A percentile compares a stretch with the other conserved stretches of the same genome.
These are phyloP conservation scores for Terana coerulea DNA, from an alignment of 768 basidiomycete genomes.

Conservation along the genomic window DNA sequence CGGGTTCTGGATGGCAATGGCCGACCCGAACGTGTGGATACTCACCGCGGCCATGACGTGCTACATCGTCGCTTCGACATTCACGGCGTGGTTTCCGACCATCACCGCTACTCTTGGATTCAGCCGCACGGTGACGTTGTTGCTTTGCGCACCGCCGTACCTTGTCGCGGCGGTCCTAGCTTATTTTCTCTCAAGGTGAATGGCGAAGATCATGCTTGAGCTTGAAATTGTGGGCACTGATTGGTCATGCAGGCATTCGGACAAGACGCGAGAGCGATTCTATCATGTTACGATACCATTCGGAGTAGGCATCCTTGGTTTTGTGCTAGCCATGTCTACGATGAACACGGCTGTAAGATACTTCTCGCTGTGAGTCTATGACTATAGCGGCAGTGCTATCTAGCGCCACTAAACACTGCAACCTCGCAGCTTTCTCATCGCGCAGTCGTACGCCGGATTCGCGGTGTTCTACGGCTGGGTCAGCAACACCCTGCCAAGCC, in stretches of 20 bases:
- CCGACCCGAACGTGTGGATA: constrained; percentile 84
- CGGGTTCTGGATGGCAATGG: constrained; percentile 55
- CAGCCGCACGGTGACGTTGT: constrained; percentile 53
- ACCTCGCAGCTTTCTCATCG: constrained; percentile 82
- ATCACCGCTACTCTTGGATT: constrained; percentile 69
- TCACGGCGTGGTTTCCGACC: constrained; percentile 80
- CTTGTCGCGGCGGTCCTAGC: constrained; percentile 54
- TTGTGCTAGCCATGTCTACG: constrained; percentile 58
- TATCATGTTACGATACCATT: constrained; percentile 55
- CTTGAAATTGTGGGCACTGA: not conserved
- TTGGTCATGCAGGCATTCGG: constrained; percentile 69
- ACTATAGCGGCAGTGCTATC: no score
- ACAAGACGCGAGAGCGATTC: constrained; percentile 66
- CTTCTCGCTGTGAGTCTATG: constrained; percentile 54
- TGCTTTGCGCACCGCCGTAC: constrained; percentile 80
- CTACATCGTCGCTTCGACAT: constrained; percentile 55
- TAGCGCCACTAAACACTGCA: no score
- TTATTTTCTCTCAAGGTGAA: constrained; percentile 48
- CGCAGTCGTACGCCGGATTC: constrained; percentile 69
- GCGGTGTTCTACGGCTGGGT: constrained; percentile 57
- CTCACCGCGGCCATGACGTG: constrained; percentile 58
- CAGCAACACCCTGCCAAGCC: constrained; percentile 62
- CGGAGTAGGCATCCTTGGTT: constrained; percentile 62
- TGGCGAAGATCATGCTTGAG: not conserved
- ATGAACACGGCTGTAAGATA: constrained; percentile 62